Base-by-base conservation (phyloP, 306 rosid genomes). In the Senna siamea region DNA sequence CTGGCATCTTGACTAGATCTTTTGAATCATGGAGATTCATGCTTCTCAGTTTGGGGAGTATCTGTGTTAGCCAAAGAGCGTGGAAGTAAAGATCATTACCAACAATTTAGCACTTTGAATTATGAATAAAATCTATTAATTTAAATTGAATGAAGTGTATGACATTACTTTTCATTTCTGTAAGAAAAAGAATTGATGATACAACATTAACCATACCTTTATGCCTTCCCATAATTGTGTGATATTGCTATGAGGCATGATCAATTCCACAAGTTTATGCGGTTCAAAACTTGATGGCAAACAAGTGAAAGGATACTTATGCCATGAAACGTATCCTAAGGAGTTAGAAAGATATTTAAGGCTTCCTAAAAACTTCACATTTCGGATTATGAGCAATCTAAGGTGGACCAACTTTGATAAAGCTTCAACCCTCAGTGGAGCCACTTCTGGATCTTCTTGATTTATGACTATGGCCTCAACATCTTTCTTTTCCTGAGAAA, bases 1-100 rank as follows among this genome's bases (percentile, higher is more conserved):
- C 9, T 12, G 82, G 73, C 48, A 19, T 10, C 47, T 28, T 40
- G 11, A 51, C 20, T 20, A 78, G 81, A 41, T 78, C 17, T 62
- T 32, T 30, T 1, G 81, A 78, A 40, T 38, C 0, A 9, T 3
- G 5, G 8, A 78, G 82, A 51, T 71, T 20, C 18, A 78, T 1
- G 3, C 0, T 1, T 63, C 14, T 64, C 67, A 78, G 71, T 15
- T 54, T 51, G 2, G 2, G 12, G 0, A 71, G 55, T 35, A 2
- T 5, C 82, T 78, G 77, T 6, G 7, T 26, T 26, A 69, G 9
- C 5, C 12, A 2, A 0, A 0, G 37, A 43, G 5, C 7, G 30
- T 18, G 50, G 14, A 14, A 54, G 52, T 9, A 28, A 2, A 15
- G 14, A 74, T 2, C 7, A 38, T 63, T 40, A 47, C 6, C 53